Conservation (phyloP, 75 land plant species). For the Selaginella tamariscina region DNA sequence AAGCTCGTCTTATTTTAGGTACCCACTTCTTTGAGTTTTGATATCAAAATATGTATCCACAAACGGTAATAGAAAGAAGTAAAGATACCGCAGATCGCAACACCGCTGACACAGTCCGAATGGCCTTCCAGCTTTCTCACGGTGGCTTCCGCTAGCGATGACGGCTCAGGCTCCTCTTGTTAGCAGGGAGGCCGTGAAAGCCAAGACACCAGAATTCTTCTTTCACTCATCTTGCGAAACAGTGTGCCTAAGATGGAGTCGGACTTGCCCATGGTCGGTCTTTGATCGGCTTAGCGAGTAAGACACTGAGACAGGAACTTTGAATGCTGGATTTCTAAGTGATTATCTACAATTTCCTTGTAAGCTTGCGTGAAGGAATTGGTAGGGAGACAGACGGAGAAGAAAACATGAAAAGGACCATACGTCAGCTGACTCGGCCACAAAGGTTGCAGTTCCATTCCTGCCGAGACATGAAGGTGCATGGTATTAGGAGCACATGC, state of each 20-base stretch:
- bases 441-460: neutral
- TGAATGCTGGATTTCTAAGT: neutral
- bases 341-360: slow-evolving; percentile 6
- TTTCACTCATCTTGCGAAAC: neutral
- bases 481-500: slow-evolving; percentile 18
- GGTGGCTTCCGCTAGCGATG: slow-evolving; percentile 17
- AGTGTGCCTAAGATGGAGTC: neutral
- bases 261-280: neutral
- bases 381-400: slow-evolving; percentile 20
- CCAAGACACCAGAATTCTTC: slow-evolving; percentile 2
- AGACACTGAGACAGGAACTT: neutral
- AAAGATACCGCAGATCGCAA: slow-evolving; percentile 60
- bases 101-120: slow-evolving; percentile 45
- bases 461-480: neutral
- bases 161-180: slow-evolving; percentile 10
- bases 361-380: neutral
- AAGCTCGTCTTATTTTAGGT: no score
- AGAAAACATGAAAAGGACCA: slow-evolving; percentile 62
- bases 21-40: no score
- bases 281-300: neutral
- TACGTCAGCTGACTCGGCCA: slow-evolving; percentile 32
- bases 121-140: slow-evolving; percentile 56
- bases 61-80: neutral
- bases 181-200: slow-evolving; percentile 3
- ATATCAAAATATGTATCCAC: no score